phyloP scores from a whole-genome alignment of 2,329 filamentous ascomycete species.

The Penicillium hesseltinei region DNA sequence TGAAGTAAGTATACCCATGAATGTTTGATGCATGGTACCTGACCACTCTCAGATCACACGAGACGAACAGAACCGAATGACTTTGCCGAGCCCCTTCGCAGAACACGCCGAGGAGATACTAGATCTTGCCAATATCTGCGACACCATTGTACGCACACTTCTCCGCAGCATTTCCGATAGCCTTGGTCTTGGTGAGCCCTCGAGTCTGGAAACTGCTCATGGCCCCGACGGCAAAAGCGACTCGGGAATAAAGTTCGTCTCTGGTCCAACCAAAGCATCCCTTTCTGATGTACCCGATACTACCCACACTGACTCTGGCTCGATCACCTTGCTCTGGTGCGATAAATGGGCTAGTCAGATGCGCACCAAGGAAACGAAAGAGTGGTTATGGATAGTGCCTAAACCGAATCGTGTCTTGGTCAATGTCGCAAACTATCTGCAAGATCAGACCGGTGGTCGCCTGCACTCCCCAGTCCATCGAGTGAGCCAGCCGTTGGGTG shows the following conservation, averaged over 20 bases:
- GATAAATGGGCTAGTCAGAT: constrained; percentile 19
- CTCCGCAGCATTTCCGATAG: constrained; percentile 11
- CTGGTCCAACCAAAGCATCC: constrained; percentile 11
- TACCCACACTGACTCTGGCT: constrained; percentile 17
- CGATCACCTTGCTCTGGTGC: constrained; percentile 21
- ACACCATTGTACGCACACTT: constrained; percentile 3
- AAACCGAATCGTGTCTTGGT: constrained; percentile 20
- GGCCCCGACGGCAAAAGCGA: not conserved
- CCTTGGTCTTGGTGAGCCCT: constrained; percentile 3
- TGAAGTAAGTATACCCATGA: constrained; percentile 3
- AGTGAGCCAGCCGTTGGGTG: constrained; percentile 26
- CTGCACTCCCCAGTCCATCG: constrained; percentile 26
- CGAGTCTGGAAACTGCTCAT: constrained; percentile 9
- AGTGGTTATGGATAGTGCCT: constrained; percentile 18
- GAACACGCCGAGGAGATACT: not conserved
- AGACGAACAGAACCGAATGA: constrained; percentile 8
- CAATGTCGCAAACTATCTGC: constrained; percentile 27
- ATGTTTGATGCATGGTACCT: not conserved
- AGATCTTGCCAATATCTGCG: constrained; percentile 9
- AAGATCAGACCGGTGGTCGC: constrained; percentile 21
- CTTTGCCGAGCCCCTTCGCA: constrained; percentile 10
- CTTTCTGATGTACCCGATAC: constrained; percentile 13
- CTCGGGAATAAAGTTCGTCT: constrained; percentile 16
- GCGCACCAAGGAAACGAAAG: constrained; percentile 10
- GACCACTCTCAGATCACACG: constrained; percentile 1